These are phyloP conservation scores for Cyclostephanos tholiformis DNA, from an alignment of 108 stramenopile genomes.

Conservation along the genomic window DNA sequence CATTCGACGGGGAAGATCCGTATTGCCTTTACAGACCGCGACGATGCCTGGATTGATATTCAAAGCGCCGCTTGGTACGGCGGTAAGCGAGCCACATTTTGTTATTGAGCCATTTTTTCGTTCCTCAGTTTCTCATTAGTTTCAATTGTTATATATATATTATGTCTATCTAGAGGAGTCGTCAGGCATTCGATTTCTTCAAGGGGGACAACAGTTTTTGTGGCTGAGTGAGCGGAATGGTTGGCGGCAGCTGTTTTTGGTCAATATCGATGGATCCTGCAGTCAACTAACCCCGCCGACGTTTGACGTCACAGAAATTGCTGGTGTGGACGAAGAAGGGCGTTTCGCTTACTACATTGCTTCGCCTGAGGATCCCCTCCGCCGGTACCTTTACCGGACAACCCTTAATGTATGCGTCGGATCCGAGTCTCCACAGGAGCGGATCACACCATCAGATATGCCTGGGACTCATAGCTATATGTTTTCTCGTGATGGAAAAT, in stretches of 20 bases:
- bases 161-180: conserved; percentile 33
- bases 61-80: conserved; percentile 49
- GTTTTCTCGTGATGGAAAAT: conserved; percentile 45
- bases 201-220: conserved; percentile 33
- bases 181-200: conserved; percentile 43
- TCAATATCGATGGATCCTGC: conserved; percentile 25
- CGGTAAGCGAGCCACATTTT: background rate
- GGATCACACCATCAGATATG: conserved; percentile 41
- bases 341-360: conserved; percentile 49
- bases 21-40: conserved; percentile 42
- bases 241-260: conserved; percentile 47
- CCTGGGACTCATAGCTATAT: conserved; percentile 47
- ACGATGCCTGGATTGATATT: conserved; percentile 50
- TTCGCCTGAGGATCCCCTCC: conserved; percentile 45
- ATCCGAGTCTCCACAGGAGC: conserved; percentile 28
- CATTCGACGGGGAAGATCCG: conserved; percentile 34
- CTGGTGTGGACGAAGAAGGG: conserved; percentile 46
- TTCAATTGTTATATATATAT: background rate
- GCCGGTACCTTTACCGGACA: conserved; percentile 46
- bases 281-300: conserved; percentile 35
- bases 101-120: background rate
- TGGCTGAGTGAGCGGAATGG: conserved; percentile 53
- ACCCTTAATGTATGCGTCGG: conserved; percentile 33
- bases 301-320: conserved; percentile 49
- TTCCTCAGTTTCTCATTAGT: background rate